phyloP scores from a whole-genome alignment of 768 basidiomycete species.

The Phanerochaete sordida region DNA sequence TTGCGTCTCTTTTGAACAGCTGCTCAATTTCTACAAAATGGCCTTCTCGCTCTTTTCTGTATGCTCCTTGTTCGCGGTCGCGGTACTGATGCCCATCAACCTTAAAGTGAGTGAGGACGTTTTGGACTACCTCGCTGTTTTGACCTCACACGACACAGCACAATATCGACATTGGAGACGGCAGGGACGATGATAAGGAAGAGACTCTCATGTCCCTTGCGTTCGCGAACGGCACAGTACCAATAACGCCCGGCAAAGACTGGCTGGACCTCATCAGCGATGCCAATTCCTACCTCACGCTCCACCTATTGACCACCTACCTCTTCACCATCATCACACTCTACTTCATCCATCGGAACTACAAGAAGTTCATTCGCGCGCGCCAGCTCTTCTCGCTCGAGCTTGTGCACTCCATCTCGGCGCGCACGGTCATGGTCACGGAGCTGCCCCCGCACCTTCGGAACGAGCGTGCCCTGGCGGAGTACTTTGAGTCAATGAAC shows the following conservation, averaged over 20 bases:
- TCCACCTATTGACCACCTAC: slow-evolving; percentile 92
- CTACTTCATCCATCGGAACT: slow-evolving; percentile 86
- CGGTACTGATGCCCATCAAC: slow-evolving; percentile 94
- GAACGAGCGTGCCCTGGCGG: slow-evolving; percentile 81
- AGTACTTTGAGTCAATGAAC: slow-evolving; percentile 90
- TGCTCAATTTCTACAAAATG: slow-evolving; percentile 94
- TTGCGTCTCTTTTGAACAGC: slow-evolving; percentile 38
- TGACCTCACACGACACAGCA: slow-evolving; percentile 44
- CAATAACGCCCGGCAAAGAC: slow-evolving; percentile 30
- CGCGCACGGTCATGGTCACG: slow-evolving; percentile 88
- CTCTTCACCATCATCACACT: slow-evolving; percentile 87
- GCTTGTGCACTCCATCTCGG: slow-evolving; percentile 91
- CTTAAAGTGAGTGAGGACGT: slow-evolving; percentile 60
- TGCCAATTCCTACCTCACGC: slow-evolving; percentile 82
- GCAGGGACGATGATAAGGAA: slow-evolving; percentile 32
- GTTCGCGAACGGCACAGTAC: slow-evolving; percentile 14
- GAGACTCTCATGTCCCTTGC: slow-evolving; percentile 40
- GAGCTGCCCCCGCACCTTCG: slow-evolving; percentile 81
- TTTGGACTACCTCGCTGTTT: not conserved
- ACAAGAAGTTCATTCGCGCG: slow-evolving; percentile 81
- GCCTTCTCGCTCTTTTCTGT: slow-evolving; percentile 88
- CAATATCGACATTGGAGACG: slow-evolving; percentile 67
- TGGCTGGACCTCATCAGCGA: slow-evolving; percentile 91
- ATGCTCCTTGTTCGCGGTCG: slow-evolving; percentile 76
- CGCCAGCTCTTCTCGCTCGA: slow-evolving; percentile 94